Conservation (phyloP, 768 basidiomycete genomes). For the Suillus paluster region DNA sequence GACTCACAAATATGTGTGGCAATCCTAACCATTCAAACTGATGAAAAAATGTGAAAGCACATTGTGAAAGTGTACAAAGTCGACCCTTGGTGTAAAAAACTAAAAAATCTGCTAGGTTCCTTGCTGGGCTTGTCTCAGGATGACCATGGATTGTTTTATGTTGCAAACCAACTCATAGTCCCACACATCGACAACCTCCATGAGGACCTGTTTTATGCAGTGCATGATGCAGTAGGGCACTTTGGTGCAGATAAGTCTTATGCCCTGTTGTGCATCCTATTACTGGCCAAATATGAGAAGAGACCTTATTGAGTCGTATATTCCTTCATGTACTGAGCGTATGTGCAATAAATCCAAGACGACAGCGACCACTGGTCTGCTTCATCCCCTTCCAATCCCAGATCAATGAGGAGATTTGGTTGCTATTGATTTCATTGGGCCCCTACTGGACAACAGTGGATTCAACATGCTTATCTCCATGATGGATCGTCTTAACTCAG, state of each 20-base stretch:
- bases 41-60: too few species aligned
- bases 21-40: too few species aligned
- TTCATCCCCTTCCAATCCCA: slow-evolving; percentile 24
- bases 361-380: slow-evolving; percentile 17
- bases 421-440: slow-evolving; percentile 39
- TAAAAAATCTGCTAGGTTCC: too few species aligned
- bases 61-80: slow-evolving; percentile 22
- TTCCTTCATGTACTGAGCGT: slow-evolving; percentile 32
- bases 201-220: slow-evolving; percentile 8
- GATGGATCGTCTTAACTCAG: slow-evolving; percentile 27
- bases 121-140: not conserved
- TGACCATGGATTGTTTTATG: slow-evolving; percentile 24
- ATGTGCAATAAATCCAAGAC: slow-evolving; percentile 28
- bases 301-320: slow-evolving; percentile 33
- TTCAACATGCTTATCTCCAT: slow-evolving; percentile 30
- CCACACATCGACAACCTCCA: slow-evolving; percentile 26
- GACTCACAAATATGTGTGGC: too few species aligned
- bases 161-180: slow-evolving; percentile 28
- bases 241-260: slow-evolving; percentile 17
- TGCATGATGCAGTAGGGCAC: slow-evolving; percentile 19
- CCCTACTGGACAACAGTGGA: slow-evolving; percentile 35
- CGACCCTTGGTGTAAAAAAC: too few species aligned
- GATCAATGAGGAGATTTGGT: slow-evolving; percentile 24
- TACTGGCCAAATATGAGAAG: slow-evolving; percentile 38
- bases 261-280: slow-evolving; percentile 24